Conservation (phyloP, 1,284 basidiomycete genomes). For the Cerrena zonata region DNA sequence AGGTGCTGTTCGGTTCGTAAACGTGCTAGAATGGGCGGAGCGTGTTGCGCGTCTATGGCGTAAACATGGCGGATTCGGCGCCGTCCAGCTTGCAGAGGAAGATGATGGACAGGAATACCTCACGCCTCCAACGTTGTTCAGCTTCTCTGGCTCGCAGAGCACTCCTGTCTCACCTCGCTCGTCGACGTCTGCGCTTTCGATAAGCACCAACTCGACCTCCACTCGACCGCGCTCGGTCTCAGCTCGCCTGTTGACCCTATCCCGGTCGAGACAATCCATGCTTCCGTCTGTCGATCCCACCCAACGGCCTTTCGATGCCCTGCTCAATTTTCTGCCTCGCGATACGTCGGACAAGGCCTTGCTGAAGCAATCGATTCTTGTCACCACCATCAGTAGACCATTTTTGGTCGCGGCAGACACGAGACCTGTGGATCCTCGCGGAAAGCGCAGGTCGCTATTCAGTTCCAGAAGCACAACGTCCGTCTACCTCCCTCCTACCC, state of each 20-base stretch:
- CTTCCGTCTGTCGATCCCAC: slow-evolving; percentile 27
- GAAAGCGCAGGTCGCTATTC: slow-evolving; percentile 2
- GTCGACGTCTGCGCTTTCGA: slow-evolving; percentile 17
- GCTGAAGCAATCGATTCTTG: slow-evolving; percentile 38
- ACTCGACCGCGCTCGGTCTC: slow-evolving; percentile 10
- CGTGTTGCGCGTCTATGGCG: slow-evolving; percentile 45
- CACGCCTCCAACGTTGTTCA: slow-evolving; percentile 17
- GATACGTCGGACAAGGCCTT: slow-evolving; percentile 30
- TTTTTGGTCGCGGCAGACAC: slow-evolving; percentile 27
- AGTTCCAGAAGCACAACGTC: slow-evolving; percentile 16
- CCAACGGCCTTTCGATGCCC: slow-evolving; percentile 36
- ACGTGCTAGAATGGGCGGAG: slow-evolving; percentile 48
- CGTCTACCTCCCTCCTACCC: slow-evolving; percentile 21
- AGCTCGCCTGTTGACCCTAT: slow-evolving; percentile 8
- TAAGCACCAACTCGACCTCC: slow-evolving; percentile 8
- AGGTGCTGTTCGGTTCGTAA: slow-evolving; percentile 46
- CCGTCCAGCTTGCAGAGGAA: slow-evolving; percentile 29
- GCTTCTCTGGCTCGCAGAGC: slow-evolving; percentile 20
- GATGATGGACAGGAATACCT: slow-evolving; percentile 21
- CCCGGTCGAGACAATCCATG: slow-evolving; percentile 5
- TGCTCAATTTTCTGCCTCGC: slow-evolving; percentile 36
- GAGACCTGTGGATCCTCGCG: slow-evolving; percentile 6
- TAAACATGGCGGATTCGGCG: slow-evolving; percentile 28
- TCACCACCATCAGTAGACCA: slow-evolving; percentile 37
- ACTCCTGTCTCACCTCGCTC: slow-evolving; percentile 21